Conservation (phyloP, 2,329 filamentous ascomycete species). For the Waltergamsia citrina region DNA sequence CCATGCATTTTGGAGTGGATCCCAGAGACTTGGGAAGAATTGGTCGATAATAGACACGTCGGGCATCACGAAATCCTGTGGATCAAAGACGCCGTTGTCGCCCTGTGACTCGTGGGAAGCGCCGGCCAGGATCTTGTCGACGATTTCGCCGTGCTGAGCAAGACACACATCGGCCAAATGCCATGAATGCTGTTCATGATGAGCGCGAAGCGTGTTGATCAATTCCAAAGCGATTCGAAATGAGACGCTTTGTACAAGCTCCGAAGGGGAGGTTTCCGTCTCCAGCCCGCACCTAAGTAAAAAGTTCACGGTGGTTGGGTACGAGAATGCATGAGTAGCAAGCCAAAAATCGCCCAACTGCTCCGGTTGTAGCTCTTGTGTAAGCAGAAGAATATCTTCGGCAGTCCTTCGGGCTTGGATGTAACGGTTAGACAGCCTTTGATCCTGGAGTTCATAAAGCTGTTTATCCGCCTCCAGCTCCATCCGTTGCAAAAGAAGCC, state of each 20-base stretch:
- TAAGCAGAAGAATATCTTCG: conserved; percentile 37
- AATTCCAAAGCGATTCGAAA: conserved; percentile 33
- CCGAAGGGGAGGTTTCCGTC: conserved; percentile 23
- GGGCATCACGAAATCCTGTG: conserved; percentile 16
- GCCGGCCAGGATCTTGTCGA: conserved; percentile 30
- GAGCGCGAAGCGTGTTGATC: conserved; percentile 24
- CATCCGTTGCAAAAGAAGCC: conserved; percentile 35
- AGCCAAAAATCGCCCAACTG: conserved; percentile 42
- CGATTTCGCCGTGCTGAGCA: conserved; percentile 33
- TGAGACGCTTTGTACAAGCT: conserved; percentile 25
- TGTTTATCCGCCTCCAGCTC: conserved; percentile 30
- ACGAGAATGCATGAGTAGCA: conserved; percentile 33
- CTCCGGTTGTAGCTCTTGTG: conserved; percentile 30
- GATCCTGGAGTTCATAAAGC: conserved; percentile 9
- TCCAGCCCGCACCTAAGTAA: conserved; percentile 37
- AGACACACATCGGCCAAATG: conserved; percentile 41
- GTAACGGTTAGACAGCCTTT: conserved; percentile 19
- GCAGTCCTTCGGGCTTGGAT: conserved; percentile 31
- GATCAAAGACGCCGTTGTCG: conserved; percentile 8
- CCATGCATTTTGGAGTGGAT: conserved; percentile 23
- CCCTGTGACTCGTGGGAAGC: conserved; percentile 11
- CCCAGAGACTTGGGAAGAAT: conserved; percentile 23
- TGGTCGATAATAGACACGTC: conserved; percentile 23
- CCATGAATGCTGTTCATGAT: conserved; percentile 31
- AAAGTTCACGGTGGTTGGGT: conserved; percentile 40